Base-by-base conservation (phyloP, 2,329 filamentous ascomycete genomes). In the Colletotrichum sp. region DNA sequence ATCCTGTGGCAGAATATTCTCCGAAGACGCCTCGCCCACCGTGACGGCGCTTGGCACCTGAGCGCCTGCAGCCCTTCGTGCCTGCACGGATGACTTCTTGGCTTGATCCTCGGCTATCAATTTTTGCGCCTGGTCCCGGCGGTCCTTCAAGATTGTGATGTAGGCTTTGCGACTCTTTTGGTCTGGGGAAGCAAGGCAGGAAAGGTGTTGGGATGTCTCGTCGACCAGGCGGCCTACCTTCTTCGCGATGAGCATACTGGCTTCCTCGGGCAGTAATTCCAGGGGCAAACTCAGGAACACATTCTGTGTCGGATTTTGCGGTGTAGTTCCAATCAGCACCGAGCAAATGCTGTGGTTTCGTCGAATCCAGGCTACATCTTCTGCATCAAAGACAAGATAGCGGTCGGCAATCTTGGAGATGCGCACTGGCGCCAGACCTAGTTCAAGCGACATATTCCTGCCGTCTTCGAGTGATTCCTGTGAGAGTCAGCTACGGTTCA, bases 251-350 rank as follows among this genome's bases (percentile, higher is more conserved):
- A 99, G 90, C 70, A 97, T 86, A 78, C 93, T 91, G 6, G 94
- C 96, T 87, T 99, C 97, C 86, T 99, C 97, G 3, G 95, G 93
- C 88, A 97, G 95, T 60, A 99, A 89, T 87, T 98, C 94, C 30
- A 99, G 87, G 4, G 97, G 97, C 66, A 99, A 87, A 62, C 96
- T 95, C 75, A 96, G 91, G 83, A 99, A 99, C 74, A 98, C 91
- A 86, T 98, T 99, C 86, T 99, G 97, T 80, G 98, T 96, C 8
- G 96, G 96, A 73, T 95, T 93, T 85, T 99, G 96, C 3, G 97
- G 96, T 34, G 98, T 92, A 9, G 95, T 96, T 73, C 97, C 97
- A 76, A 95, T 93, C 71, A 98, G 89, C 36, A 97, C 94, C 78
- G 96, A 96, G 81, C 94, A 96, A 80, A 98, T 95, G 83, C 95